These are phyloP conservation scores for Tylopilus balloui DNA, from an alignment of 768 basidiomycete species.

Conservation along the genomic window DNA sequence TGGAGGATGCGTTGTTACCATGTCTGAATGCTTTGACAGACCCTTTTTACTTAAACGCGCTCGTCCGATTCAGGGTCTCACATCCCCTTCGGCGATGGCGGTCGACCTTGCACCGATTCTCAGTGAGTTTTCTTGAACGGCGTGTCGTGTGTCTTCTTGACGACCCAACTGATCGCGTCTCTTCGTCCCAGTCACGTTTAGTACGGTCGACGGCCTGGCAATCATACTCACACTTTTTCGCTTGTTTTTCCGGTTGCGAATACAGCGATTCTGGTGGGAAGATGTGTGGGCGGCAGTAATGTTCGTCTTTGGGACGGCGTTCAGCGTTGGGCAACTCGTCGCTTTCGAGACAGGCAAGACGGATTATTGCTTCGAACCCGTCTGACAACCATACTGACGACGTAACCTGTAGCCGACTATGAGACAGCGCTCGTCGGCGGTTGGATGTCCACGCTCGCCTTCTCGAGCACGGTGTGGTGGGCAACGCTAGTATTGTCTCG, in stretches of 20 bases:
- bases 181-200: slow-evolving; percentile 5
- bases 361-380: not conserved
- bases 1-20: too few species aligned
- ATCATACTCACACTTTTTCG: slow-evolving; percentile 13
- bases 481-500: not conserved
- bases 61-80: too few species aligned
- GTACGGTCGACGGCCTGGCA: slow-evolving; percentile 2
- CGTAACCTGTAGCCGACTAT: not conserved
- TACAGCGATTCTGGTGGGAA: slow-evolving; percentile 24
- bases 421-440: not conserved
- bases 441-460: not conserved
- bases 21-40: too few species aligned
- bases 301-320: not conserved
- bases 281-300: slow-evolving; percentile 19
- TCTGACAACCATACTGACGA: not conserved
- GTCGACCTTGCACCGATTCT: too few species aligned
- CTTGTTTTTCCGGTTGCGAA: slow-evolving; percentile 10
- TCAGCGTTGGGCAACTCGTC: not conserved
- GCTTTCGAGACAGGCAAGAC: not conserved
- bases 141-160: too few species aligned
- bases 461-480: not conserved
- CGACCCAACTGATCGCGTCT: too few species aligned
- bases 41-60: too few species aligned
- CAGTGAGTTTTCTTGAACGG: too few species aligned
- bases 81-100: too few species aligned